Evolutionary conservation across 768 basidiomycete species (phyloP).

Genomic region (Pisolithus orientalis): DNA sequence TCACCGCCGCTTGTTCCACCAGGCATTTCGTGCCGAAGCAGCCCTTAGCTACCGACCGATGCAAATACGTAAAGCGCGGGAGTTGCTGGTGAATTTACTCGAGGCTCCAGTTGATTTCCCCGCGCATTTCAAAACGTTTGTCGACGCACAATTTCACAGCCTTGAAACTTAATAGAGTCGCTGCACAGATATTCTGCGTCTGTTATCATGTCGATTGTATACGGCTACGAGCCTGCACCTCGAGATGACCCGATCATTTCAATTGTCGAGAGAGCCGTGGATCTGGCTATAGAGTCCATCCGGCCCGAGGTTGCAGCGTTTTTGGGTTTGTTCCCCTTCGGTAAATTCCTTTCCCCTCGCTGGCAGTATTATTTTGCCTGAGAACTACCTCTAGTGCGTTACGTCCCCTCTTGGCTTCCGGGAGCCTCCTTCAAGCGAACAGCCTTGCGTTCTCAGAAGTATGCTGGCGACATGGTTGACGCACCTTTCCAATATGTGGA

Average conservation of each 20-base stretch:
- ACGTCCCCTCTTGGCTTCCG: slow-evolving; percentile 36
- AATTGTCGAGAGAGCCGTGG: slow-evolving; percentile 20
- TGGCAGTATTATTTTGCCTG: not conserved
- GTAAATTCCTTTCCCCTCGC: slow-evolving; percentile 15
- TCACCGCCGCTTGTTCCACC: slow-evolving; percentile 23
- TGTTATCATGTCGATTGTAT: slow-evolving; percentile 26
- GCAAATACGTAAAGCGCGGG: slow-evolving; percentile 20
- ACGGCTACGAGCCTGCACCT: slow-evolving; percentile 21
- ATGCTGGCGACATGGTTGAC: slow-evolving; percentile 18
- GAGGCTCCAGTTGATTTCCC: slow-evolving; percentile 12
- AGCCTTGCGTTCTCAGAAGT: slow-evolving; percentile 18
- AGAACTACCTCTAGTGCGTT: slow-evolving; percentile 18
- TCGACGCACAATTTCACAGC: not conserved
- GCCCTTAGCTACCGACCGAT: slow-evolving; percentile 12
- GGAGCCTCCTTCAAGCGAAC: slow-evolving; percentile 30
- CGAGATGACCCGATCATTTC: slow-evolving; percentile 21
- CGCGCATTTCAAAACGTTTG: slow-evolving; percentile 22
- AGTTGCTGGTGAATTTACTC: slow-evolving; percentile 21
- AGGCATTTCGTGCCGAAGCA: slow-evolving; percentile 20
- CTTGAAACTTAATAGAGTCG: not conserved
- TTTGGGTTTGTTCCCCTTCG: slow-evolving; percentile 32
- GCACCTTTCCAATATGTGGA: slow-evolving; percentile 29
- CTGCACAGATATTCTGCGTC: slow-evolving; percentile 17
- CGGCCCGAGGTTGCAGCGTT: slow-evolving; percentile 26
- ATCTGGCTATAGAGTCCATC: slow-evolving; percentile 15